A percentile compares a stretch with the other conserved stretches of the same genome.
phyloP scores from a whole-genome alignment of 208 protist genomes.

The Vickermania ingenoplastis region DNA sequence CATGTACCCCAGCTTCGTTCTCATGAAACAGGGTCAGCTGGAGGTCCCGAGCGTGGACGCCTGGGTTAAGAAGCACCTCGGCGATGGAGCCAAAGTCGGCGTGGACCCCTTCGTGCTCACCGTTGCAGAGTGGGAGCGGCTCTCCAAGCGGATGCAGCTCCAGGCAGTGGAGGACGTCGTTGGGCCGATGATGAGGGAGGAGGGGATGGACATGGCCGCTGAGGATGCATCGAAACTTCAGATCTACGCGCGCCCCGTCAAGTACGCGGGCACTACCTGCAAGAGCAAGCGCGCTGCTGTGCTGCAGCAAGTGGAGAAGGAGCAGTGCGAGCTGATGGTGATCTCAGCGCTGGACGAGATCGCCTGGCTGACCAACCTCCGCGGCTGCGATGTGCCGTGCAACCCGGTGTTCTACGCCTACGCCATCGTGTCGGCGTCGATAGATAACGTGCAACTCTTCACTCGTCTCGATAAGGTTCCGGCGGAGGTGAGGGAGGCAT shows the following conservation, averaged over 20 bases:
- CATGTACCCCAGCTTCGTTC: constrained; percentile 67
- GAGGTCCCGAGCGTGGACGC: constrained; percentile 57
- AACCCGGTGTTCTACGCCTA: constrained; percentile 91
- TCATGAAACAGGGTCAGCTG: constrained; percentile 76
- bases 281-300: constrained; percentile 49
- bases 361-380: constrained; percentile 89
- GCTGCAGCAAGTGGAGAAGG: constrained; percentile 27
- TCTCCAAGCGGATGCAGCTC: constrained; percentile 45
- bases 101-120: constrained; percentile 64
- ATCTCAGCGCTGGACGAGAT: constrained; percentile 89
- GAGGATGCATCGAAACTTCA: constrained; percentile 4
- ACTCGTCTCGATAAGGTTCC: constrained; percentile 23
- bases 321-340: constrained; percentile 50
- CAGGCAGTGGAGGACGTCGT: constrained; percentile 50
- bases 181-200: constrained; percentile 20
- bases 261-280: constrained; percentile 60
- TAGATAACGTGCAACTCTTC: constrained; percentile 17
- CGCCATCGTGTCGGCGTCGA: constrained; percentile 31
- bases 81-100: constrained; percentile 25
- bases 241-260: constrained; percentile 42
- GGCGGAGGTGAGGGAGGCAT: constrained; percentile 11
- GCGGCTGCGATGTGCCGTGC: constrained; percentile 77
- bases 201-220: constrained; percentile 1
- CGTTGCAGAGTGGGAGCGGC: constrained; percentile 67
- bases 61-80: constrained; percentile 51